Evolutionary conservation across 306 rosid species (phyloP), one percentile per base, ranked within the genome.

Genomic region (Trifolium fragiferum): DNA sequence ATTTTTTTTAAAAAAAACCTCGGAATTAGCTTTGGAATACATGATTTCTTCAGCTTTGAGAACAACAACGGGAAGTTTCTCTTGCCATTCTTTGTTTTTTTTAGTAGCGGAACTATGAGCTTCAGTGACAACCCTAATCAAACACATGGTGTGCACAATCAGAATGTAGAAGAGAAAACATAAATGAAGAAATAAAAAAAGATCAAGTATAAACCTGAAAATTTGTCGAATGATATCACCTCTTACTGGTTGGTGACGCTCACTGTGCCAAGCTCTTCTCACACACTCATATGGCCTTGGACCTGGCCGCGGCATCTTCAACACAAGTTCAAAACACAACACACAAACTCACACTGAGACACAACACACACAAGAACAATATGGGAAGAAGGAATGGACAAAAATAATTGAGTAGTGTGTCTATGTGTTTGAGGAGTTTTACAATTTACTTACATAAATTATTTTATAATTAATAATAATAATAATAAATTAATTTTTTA

Each of bases 201-300:
- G 76, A 79, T 9, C 72, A 75, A 76, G 84, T 86, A 85, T 86
- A 77, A 82, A 94, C 99, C 98, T 92, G 90, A 95, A 92, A 84
- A 95, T 92, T 80, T 90, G 98, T 81, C 84, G 99, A 86, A 95
- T 85, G 76, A 95, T 84, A 20, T 93, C 84, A 67, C 98, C 98
- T 87, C 99, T 87, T 37, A 92, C 79, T 78, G 99, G 93, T 66
- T 82, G 89, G 83, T 90, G 98, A 55, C 99, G 90, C 72, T 95
- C 99, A 85, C 99, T 95, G 75, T 95, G 98, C 99, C 99, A 95
- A 80, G 99, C 98, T 82, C 98, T 87, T 68, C 91, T 71, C 35
- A 92, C 99, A 68, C 99, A 95, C 93, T 95, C 99, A 65, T 95
- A 95, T 66, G 99, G 99, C 82, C 99, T 90, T 20, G 98, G 99